Percentiles rank a stretch among this genome's conserved stretches.
Conservation (phyloP, 495 filamentous ascomycete species). For the Bombardia bombarda region DNA sequence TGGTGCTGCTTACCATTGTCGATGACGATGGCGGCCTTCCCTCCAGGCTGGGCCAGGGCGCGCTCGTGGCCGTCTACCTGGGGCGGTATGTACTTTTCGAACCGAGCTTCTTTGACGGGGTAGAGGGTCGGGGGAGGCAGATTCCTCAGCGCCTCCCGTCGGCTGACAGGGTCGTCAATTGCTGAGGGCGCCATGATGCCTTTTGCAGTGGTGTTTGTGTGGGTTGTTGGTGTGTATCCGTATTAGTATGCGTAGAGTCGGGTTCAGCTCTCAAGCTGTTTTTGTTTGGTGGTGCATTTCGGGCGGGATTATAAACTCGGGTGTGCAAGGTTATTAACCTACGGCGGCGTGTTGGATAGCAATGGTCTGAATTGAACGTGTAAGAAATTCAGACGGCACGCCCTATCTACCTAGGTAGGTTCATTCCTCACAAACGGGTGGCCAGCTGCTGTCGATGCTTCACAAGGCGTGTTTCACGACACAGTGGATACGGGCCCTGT, state of each 20-base stretch:
- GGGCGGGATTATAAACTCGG: neutral
- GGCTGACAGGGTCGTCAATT: conserved; percentile 25
- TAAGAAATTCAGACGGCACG: too few species aligned
- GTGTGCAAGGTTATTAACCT: neutral
- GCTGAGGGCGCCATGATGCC: conserved; percentile 44
- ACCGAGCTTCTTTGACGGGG: conserved; percentile 63
- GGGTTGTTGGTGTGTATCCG: neutral
- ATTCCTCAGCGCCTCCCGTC: conserved; percentile 28
- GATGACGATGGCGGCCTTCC: conserved; percentile 76
- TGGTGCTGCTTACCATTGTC: conserved; percentile 70
- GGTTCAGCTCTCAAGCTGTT: conserved; percentile 1
- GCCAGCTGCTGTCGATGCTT: too few species aligned
- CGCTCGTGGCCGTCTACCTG: conserved; percentile 59
- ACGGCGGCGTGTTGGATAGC: neutral
- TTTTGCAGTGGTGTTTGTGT: too few species aligned
- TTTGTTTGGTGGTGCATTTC: conserved; percentile 6
- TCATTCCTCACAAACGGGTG: too few species aligned
- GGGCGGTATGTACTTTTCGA: conserved; percentile 61
- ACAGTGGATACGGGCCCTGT: neutral
- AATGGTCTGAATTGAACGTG: too few species aligned
- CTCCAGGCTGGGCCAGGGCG: conserved; percentile 42
- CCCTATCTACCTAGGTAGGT: too few species aligned
- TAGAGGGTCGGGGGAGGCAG: conserved; percentile 39
- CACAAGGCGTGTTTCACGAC: neutral
- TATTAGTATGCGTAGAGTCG: neutral